Evolutionary conservation across 1,284 basidiomycete genomes (phyloP).

Genomic region (Rhodotorula sp.): DNA sequence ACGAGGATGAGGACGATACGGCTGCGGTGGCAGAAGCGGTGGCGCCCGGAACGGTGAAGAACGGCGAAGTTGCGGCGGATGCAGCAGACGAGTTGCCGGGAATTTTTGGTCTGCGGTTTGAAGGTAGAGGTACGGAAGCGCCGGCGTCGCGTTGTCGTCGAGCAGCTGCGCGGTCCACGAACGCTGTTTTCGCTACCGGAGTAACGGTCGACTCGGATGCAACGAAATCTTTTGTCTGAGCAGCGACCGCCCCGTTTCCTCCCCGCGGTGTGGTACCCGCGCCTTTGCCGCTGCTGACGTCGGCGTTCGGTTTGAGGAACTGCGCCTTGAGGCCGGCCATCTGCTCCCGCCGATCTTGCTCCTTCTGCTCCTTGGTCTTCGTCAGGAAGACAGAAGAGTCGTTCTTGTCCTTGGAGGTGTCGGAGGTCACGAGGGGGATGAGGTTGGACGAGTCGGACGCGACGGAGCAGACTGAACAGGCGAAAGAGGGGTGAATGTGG

Average conservation of each 20-base stretch:
- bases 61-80: not conserved
- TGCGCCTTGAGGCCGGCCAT: conserved; percentile 25
- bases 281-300: not conserved
- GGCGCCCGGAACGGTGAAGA: conserved; percentile 28
- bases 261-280: too few species aligned
- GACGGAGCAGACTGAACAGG: conserved; percentile 33
- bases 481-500: conserved; percentile 37
- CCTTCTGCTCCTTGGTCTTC: conserved; percentile 36
- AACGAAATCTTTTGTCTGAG: not conserved
- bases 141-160: conserved; percentile 25
- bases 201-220: too few species aligned
- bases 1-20: not conserved
- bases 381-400: not conserved
- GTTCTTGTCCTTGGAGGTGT: not conserved
- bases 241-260: too few species aligned
- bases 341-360: conserved; percentile 29
- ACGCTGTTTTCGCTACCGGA: not conserved
- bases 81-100: not conserved
- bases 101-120: not conserved
- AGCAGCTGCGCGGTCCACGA: conserved; percentile 32
- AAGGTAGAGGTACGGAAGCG: not conserved
- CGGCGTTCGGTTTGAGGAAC: conserved; percentile 16
- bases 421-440: conserved; percentile 23
- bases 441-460: conserved; percentile 35
- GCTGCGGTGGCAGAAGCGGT: not conserved